A percentile compares a stretch with the other conserved stretches of the same genome.
Conservation (phyloP, 805 yeast genomes). For the Metschnikowia kunwiensis region DNA sequence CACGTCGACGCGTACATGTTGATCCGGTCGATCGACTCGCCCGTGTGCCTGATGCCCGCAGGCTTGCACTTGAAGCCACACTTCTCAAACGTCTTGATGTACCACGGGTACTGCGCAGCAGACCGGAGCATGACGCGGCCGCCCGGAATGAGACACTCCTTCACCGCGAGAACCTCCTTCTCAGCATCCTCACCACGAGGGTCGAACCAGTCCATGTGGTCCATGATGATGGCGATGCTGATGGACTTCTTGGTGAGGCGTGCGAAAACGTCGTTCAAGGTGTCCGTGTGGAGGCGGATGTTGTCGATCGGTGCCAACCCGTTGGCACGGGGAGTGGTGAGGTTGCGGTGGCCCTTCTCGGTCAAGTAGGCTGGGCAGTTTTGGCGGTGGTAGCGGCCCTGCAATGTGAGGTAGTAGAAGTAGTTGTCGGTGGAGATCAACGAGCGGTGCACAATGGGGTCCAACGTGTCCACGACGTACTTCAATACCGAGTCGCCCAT, state of each 20-base stretch:
- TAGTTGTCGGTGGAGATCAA: slow-evolving; percentile 70
- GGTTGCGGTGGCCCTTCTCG: slow-evolving; percentile 50
- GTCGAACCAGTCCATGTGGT: slow-evolving; percentile 90
- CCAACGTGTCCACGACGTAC: slow-evolving; percentile 74
- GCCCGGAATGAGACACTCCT: slow-evolving; percentile 57
- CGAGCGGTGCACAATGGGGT: slow-evolving; percentile 65
- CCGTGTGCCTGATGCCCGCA: slow-evolving; percentile 64
- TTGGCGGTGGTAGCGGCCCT: slow-evolving; percentile 53
- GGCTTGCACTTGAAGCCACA: slow-evolving; percentile 67
- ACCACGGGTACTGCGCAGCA: slow-evolving; percentile 76
- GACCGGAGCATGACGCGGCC: slow-evolving; percentile 78
- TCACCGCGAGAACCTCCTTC: slow-evolving; percentile 62
- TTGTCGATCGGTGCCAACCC: slow-evolving; percentile 56
- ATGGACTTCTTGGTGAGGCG: slow-evolving; percentile 60
- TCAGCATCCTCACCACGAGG: slow-evolving; percentile 61
- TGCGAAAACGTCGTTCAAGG: slow-evolving; percentile 69
- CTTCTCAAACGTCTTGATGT: slow-evolving; percentile 62
- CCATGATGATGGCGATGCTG: slow-evolving; percentile 81
- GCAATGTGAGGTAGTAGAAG: slow-evolving; percentile 68
- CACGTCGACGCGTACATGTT: slow-evolving; percentile 90
- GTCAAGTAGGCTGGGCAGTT: slow-evolving; percentile 81
- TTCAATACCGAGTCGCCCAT: slow-evolving; percentile 70
- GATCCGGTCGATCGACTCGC: slow-evolving; percentile 69
- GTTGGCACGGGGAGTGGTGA: slow-evolving; percentile 33
- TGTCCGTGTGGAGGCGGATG: slow-evolving; percentile 76